Evolutionary conservation across 1,284 basidiomycete species (phyloP), one percentile per base, ranked within the genome.

Genomic region (Phlebopus sp.): DNA sequence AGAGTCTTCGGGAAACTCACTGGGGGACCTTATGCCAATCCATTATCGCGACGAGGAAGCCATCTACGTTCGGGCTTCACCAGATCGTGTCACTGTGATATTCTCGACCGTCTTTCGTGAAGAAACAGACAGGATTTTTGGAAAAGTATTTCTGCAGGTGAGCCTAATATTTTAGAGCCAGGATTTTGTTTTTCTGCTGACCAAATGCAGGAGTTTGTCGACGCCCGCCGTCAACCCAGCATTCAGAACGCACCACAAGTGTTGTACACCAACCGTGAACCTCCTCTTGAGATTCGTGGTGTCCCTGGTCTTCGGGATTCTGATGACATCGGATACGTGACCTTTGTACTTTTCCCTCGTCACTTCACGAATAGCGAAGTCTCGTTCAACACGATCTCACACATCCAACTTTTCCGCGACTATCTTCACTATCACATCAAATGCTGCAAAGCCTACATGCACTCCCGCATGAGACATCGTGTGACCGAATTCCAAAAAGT

Each of bases 351-450:
- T 47, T 97, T 95, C 76, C 97, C 97, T 30, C 90, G 94, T 42
- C 97, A 99, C 76, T 98, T 97, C 68, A 69, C 80, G 54, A 90
- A 85, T 59, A 75, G 84, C 4, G 71, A 78, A n/a, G 76, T 84
- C 31, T 86, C 90, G 6, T 76, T 82, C n/a, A 75, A 78, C 27
- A 96, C 94, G 13, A 98, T 98, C 64, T 95, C 93, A 31, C 92
- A 93, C 61, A 92, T 99, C 63, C 93, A 98, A 68, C 78, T 97
- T 34, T 99, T 99, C 86, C 81, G 97, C 44, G 94, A 98, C 70
- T 98, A 98, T 67, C 77, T 99, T 32, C 97, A 99, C 72, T 99
- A 99, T 71, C 97, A 99, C 71, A 97, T 99, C 82, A 99, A 96
- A 67, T 98, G 96, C 70, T 95, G 90, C 46, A 99, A 99, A 70